Evolutionary conservation across 2,329 filamentous ascomycete species (phyloP), one percentile per base, ranked within the genome.

Genomic region (Alternaria sp.): DNA sequence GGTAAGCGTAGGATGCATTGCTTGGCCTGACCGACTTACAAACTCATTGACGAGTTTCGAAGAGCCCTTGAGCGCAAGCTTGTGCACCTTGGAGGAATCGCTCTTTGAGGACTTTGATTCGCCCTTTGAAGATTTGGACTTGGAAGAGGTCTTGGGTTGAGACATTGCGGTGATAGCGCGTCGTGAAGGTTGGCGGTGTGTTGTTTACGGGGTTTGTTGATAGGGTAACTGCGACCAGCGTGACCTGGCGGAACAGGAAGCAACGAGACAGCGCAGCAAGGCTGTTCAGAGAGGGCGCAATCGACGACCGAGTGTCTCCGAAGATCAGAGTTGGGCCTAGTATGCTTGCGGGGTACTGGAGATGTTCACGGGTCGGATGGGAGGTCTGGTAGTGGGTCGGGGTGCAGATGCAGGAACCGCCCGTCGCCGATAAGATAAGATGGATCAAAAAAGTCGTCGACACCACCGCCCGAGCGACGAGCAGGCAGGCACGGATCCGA

Each of bases 31-130:
- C 28, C n/a, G 33, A 87, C 92, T 80, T 84, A 97, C 94, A 81
- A 99, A 99, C 84, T 99, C 96, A 47, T 95, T 92, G 61, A 98
- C 94, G 41, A 97, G 88, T 82, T 95, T 96, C 43, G 93, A 89
- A 72, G 89, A 91, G 60, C 89, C 93, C 82, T 94, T 95, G 66
- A 97, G 86, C 41, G 94, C 92, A 67, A 99, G 88, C 86, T 97
- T 98, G 85, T 99, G 96, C 65, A 94, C 89, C 82, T 97, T 97
- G 71, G 93, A 92, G 76, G 94, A 94, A 75, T 89, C 87, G 68
- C 86, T 87, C 64, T 85, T 82, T 59, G 82, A 79, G 12, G 84
- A 79, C 25, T 71, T 73, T 9, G 73, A 72, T 43, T 71, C 72
- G 21, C 73, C 71, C 33, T 73, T 76, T 15, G 57, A 60, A 12